phyloP scores from a whole-genome alignment of 2,329 filamentous ascomycete species.

The Talaromyces sp. region DNA sequence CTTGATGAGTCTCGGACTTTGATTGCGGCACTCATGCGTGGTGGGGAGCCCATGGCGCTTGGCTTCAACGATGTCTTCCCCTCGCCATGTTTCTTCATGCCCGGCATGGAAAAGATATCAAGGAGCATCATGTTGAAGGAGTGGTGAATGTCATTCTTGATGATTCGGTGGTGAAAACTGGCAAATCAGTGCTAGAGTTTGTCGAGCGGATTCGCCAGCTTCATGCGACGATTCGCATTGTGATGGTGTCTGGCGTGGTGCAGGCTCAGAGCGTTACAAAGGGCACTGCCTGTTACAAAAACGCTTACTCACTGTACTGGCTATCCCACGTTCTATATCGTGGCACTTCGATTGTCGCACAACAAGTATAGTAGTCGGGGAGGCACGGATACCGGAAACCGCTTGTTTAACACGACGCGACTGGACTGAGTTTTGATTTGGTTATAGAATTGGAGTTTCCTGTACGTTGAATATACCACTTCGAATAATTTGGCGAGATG shows the following conservation, averaged over 20 bases:
- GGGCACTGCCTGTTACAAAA: constrained; percentile 12
- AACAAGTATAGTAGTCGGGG: constrained; percentile 53
- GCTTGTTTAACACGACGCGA: constrained; percentile 53
- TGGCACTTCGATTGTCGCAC: constrained; percentile 51
- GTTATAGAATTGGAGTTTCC: too few relatives aligned
- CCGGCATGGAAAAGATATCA: constrained; percentile 35
- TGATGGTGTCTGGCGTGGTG: constrained; percentile 53
- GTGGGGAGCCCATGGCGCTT: constrained; percentile 57
- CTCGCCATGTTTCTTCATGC: constrained; percentile 49
- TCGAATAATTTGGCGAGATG: too few relatives aligned
- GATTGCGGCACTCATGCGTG: constrained; percentile 59
- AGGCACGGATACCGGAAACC: constrained; percentile 54
- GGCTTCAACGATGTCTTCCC: constrained; percentile 52
- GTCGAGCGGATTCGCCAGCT: constrained; percentile 42
- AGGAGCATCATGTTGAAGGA: constrained; percentile 34
- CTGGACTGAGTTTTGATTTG: not conserved
- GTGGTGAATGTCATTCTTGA: constrained; percentile 47
- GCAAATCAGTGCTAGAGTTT: constrained; percentile 47
- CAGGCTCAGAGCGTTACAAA: constrained; percentile 34
- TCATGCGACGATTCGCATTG: constrained; percentile 38
- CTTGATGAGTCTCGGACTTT: constrained; percentile 43
- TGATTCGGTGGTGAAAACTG: constrained; percentile 58
- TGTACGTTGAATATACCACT: too few relatives aligned
- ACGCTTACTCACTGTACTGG: constrained; percentile 14
- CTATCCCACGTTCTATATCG: constrained; percentile 33